Conservation (phyloP, 2,329 filamentous ascomycete genomes). For the Huntiella omanensis region DNA sequence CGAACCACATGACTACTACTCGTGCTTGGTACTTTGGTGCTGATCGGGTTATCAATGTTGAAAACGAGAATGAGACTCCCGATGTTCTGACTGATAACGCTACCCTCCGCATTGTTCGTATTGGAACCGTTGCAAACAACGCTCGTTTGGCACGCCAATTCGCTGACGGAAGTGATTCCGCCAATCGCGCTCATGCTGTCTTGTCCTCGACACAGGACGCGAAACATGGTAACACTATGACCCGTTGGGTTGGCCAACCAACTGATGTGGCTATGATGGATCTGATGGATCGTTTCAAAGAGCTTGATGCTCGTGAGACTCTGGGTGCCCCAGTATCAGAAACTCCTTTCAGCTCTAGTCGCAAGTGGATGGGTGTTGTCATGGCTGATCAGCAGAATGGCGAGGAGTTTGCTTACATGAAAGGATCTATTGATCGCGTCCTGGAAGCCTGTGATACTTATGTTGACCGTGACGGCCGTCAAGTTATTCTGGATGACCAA, state of each 20-base stretch:
- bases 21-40: conserved; percentile 91
- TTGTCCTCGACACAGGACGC: conserved; percentile 65
- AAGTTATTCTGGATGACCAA: conserved; percentile 64
- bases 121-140: conserved; percentile 95
- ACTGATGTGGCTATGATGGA: conserved; percentile 97
- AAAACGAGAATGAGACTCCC: conserved; percentile 32
- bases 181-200: conserved; percentile 37
- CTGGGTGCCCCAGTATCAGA: conserved; percentile 69
- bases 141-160: conserved; percentile 58
- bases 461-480: conserved; percentile 65
- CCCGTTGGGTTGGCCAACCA: conserved; percentile 89
- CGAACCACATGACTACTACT: conserved; percentile 95
- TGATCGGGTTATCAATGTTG: conserved; percentile 30
- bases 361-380: conserved; percentile 98
- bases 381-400: conserved; percentile 45
- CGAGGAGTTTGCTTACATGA: conserved; percentile 79
- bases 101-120: conserved; percentile 63
- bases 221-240: conserved; percentile 30
- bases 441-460: conserved; percentile 80
- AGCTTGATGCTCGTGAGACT: conserved; percentile 76
- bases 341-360: conserved; percentile 87
- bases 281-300: conserved; percentile 72
- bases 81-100: conserved; percentile 50
- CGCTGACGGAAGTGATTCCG: conserved; percentile 44
- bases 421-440: conserved; percentile 79